Conservation (phyloP, 441 rosid species). For the Iberis amara region DNA sequence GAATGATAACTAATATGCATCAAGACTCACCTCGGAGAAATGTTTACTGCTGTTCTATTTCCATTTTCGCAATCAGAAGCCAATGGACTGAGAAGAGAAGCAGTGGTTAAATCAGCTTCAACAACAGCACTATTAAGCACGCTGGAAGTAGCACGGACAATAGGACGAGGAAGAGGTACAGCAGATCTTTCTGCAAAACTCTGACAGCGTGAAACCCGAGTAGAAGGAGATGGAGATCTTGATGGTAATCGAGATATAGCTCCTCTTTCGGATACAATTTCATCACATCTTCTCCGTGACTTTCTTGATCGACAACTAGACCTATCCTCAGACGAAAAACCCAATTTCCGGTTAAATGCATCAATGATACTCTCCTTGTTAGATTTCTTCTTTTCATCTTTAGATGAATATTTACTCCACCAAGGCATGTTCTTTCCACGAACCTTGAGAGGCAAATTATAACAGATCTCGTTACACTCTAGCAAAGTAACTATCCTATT, state of each 20-base stretch:
- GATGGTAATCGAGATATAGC: slow-evolving; percentile 51
- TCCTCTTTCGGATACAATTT: slow-evolving; percentile 49
- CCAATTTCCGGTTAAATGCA: slow-evolving; percentile 49
- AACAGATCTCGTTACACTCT: slow-evolving; percentile 26
- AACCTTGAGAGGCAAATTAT: slow-evolving; percentile 21
- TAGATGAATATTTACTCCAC: slow-evolving; percentile 61
- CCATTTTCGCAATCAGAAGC: slow-evolving; percentile 65
- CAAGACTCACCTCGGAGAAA: slow-evolving; percentile 48
- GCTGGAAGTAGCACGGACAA: slow-evolving; percentile 31
- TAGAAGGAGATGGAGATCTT: slow-evolving; percentile 61
- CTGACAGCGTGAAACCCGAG: slow-evolving; percentile 56
- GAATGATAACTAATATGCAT: neutral
- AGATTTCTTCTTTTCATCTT: slow-evolving; percentile 57
- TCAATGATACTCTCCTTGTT: slow-evolving; percentile 56
- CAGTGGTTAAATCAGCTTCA: slow-evolving; percentile 52
- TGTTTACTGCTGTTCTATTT: slow-evolving; percentile 41
- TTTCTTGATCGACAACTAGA: slow-evolving; percentile 38
- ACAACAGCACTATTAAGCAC: slow-evolving; percentile 35
- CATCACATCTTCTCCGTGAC: slow-evolving; percentile 36
- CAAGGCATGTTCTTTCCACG: slow-evolving; percentile 48
- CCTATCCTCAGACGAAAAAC: slow-evolving; percentile 43
- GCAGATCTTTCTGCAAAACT: slow-evolving; percentile 67
- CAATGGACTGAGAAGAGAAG: slow-evolving; percentile 58
- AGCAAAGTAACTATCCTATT: slow-evolving; percentile 25
- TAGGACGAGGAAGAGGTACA: slow-evolving; percentile 75